A percentile compares a stretch with the other conserved stretches of the same genome.
Evolutionary conservation across 805 yeast species (phyloP).

Genomic region (Kodamaea sagamina): DNA sequence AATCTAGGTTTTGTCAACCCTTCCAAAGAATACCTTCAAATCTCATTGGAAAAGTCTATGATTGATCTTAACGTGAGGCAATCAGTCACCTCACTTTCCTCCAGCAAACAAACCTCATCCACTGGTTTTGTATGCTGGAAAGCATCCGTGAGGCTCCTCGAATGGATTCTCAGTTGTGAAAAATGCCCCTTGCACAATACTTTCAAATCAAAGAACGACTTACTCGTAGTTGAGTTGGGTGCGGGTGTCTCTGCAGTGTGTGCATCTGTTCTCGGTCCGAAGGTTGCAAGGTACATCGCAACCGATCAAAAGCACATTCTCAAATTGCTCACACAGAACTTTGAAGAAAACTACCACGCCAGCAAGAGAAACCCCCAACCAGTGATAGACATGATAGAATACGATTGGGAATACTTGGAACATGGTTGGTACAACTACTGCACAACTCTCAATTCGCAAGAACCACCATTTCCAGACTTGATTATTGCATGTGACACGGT

Average conservation of each 20-base stretch:
- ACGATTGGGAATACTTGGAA: constrained; percentile 61
- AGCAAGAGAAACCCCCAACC: constrained; percentile 14
- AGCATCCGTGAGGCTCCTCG: constrained; percentile 47
- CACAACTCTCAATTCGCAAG: constrained; percentile 10
- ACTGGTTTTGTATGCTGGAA: constrained; percentile 71
- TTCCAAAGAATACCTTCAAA: constrained; percentile 21
- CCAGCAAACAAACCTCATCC: constrained; percentile 40
- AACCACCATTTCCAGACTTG: constrained; percentile 37
- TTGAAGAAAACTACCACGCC: constrained; percentile 34
- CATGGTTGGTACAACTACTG: constrained; percentile 31
- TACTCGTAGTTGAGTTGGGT: constrained; percentile 57
- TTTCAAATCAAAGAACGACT: constrained; percentile 16
- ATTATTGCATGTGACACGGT: constrained; percentile 66
- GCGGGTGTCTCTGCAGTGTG: constrained; percentile 60
- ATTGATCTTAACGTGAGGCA: constrained; percentile 35
- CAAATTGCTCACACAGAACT: constrained; percentile 50
- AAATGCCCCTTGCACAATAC: constrained; percentile 28
- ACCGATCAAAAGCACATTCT: constrained; percentile 60
- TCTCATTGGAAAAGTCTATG: constrained; percentile 23
- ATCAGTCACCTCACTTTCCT: constrained; percentile 35
- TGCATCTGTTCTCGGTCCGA: constrained; percentile 40
- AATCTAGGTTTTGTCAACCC: constrained; percentile 41
- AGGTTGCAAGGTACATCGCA: constrained; percentile 45
- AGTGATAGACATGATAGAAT: constrained; percentile 48
- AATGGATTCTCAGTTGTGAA: constrained; percentile 49